Evolutionary conservation across 306 rosid genomes (phyloP), one percentile per base, ranked within the genome.

Genomic region (Boehmeria nivea): DNA sequence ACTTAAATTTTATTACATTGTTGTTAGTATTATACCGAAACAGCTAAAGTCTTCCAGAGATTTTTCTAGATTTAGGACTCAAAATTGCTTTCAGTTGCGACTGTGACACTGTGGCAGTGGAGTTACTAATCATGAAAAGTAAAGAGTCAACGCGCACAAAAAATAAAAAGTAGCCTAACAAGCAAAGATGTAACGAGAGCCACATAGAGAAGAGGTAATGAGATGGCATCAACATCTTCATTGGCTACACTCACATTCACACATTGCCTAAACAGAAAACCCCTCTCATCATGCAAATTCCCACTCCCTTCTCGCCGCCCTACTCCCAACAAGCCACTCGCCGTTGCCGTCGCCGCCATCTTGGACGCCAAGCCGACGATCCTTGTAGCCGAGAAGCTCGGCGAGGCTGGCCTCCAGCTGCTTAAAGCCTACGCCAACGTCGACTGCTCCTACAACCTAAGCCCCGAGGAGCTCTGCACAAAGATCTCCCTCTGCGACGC

Each of bases 401-500:
- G 55, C 43, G 65, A 60, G 24, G 55, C 65, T 7, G 65, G 65
- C 10, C 44, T 60, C 11, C 19, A 46, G 25, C 65, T 60, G 26
- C 55, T 60, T 15, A 45, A 14, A 38, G 31, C 14, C 8, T 60
- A 45, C 33, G 54, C 65, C 65, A 60, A 60, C 33, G 55, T 60
- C 27, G 56, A 60, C 42, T 46, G 55, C 55, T 60, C 65, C 9
- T 60, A 60, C 51, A 36, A 60, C 39, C 18, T 60, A 18, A 60
- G 44, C 33, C 43, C 44, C 2, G 91, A 83, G 61, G 91, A 83
- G 67, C 84, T 83, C 13, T 75, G 80, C 66, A 72, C 84, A 24
- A 83, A 80, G 78, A 83, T 83, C 79, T 80, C 87, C 2, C 82
- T 77, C 11, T 83, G 87, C 18, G 87, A 80, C 14, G 87, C 87